Evolutionary conservation across 768 basidiomycete species (phyloP), one percentile per base, ranked within the genome.

Genomic region (Erythrobasidium yunnanense): DNA sequence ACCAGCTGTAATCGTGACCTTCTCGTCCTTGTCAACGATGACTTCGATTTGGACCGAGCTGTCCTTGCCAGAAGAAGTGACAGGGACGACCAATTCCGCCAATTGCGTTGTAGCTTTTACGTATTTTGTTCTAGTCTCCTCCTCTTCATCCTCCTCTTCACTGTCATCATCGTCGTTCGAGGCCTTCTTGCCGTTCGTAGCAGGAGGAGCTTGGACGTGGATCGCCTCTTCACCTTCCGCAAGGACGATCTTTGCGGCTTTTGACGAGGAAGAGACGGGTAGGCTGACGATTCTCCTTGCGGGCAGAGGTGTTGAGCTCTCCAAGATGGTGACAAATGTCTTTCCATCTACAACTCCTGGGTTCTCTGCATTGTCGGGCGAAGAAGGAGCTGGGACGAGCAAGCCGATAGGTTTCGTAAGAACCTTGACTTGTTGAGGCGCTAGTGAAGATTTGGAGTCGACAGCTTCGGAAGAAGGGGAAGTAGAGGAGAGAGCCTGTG

Each of bases 281-380:
- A 80, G 55, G 22, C 75, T 77, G 35, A 79, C 74, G 49, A 75
- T 73, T 52, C 78, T 69, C 62, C 79, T 70, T 4, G 74, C 74
- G 20, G 79, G 79, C 29, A 80, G 71, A 4, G 78, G 76, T 1
- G 75, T 71, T 42, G 66, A 60, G 15, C 66, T 67, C 32, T 69
- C 68, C 11, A 74, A 49, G 65, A 76, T 66, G 22, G 69, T 69
- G 35, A 69, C 67, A 69, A 76, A 74, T 11, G 33, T 34, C 45
- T 65, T 34, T 49, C 67, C 69, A 52, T 56, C 54, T 20, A 47
- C 57, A 51, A 63, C 47, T 50, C 65, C 69, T 66, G 68, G 62
- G 17, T 68, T 65, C 25, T 58, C 34, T 42, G 46, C 57, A 51
- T 35, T 51, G 62, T n/a, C 38, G 76, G 69, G 58, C 74, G 74